Conservation (phyloP, 805 yeast genomes). For the Osmozyma mogii region DNA sequence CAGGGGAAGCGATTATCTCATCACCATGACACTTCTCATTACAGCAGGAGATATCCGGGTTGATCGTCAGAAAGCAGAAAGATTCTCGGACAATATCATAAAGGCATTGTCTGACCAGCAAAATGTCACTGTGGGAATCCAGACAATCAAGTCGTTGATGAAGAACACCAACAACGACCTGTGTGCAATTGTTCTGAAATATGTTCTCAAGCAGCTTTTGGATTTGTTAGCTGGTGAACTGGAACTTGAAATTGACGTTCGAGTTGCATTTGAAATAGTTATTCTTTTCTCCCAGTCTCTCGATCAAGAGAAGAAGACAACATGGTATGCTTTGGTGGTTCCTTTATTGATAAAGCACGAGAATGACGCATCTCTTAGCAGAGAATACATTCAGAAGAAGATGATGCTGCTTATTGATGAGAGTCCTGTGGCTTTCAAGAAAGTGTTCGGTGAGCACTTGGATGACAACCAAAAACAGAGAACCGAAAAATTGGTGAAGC, state of each 20-base stretch:
- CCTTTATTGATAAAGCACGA: conserved; percentile 28
- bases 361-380: conserved; percentile 14
- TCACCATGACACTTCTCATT: conserved; percentile 27
- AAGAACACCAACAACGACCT: conserved; percentile 21
- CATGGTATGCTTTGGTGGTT: conserved; percentile 25
- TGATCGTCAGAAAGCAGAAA: conserved; percentile 15
- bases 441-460: conserved; percentile 31
- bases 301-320: conserved; percentile 20
- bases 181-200: conserved; percentile 33
- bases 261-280: conserved; percentile 42
- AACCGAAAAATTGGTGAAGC: conserved; percentile 38
- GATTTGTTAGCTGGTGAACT: conserved; percentile 12
- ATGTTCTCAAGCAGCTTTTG: conserved; percentile 40
- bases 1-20: conserved; percentile 18
- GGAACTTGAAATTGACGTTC: conserved; percentile 15
- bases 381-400: conserved; percentile 38
- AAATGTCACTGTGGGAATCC: conserved; percentile 30
- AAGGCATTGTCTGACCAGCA: conserved; percentile 15
- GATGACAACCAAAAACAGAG: conserved; percentile 31
- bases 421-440: conserved; percentile 42
- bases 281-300: conserved; percentile 34
- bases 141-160: conserved; percentile 55
- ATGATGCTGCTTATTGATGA: conserved; percentile 39
- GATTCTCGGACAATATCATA: conserved; percentile 18
- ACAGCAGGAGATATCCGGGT: conserved; percentile 28